phyloP scores from a whole-genome alignment of 2,329 filamentous ascomycete species.

The Alternaria sp. region DNA sequence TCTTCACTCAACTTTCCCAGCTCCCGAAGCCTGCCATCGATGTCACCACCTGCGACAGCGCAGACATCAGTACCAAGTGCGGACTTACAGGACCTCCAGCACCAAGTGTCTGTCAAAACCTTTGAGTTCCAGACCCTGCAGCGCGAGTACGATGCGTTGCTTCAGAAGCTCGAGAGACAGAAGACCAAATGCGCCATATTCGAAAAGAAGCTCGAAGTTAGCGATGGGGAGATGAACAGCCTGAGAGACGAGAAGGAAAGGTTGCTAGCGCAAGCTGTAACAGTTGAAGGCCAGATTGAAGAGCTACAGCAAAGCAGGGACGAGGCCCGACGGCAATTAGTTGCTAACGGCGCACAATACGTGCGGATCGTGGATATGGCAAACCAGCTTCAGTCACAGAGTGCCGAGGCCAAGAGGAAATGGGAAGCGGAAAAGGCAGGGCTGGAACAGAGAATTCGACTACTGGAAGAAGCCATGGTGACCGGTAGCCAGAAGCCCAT shows the following conservation, averaged over 20 bases:
- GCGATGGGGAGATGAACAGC: conserved; percentile 56
- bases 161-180: conserved; percentile 62
- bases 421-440: conserved; percentile 53
- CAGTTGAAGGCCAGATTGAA: conserved; percentile 60
- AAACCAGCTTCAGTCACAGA: conserved; percentile 55
- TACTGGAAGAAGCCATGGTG: conserved; percentile 50
- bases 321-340: conserved; percentile 54
- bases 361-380: conserved; percentile 62
- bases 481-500: conserved; percentile 22
- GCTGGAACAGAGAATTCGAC: conserved; percentile 48
- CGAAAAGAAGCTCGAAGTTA: conserved; percentile 55
- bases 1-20: conserved; percentile 41
- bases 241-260: conserved; percentile 62
- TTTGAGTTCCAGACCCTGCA: conserved; percentile 62
- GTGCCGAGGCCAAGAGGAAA: conserved; percentile 54
- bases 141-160: conserved; percentile 62
- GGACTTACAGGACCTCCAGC: conserved; percentile 61
- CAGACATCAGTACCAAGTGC: conserved; percentile 44
- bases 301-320: conserved; percentile 60
- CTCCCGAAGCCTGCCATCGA: conserved; percentile 31
- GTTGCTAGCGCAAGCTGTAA: conserved; percentile 57
- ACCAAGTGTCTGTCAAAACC: conserved; percentile 63
- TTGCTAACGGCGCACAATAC: conserved; percentile 59
- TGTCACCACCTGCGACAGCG: conserved; percentile 37
- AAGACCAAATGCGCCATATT: conserved; percentile 60